A percentile compares a stretch with the other conserved stretches of the same genome.
These are phyloP conservation scores for Serendipita vermifera DNA, from an alignment of 768 basidiomycete species.

Conservation along the genomic window DNA sequence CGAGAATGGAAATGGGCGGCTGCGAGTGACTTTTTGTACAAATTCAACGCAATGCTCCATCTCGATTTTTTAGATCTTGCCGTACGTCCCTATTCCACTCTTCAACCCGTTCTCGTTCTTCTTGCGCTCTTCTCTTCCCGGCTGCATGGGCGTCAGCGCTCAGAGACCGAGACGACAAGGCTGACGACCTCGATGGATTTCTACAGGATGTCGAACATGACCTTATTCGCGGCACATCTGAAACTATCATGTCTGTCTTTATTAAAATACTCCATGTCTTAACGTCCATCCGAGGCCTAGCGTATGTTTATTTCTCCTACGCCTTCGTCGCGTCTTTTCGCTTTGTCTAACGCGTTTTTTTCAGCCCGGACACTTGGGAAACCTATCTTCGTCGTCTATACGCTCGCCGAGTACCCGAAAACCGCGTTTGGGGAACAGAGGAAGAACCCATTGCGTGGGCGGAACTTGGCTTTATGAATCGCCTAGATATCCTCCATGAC, in stretches of 20 bases:
- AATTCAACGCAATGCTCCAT: constrained; percentile 61
- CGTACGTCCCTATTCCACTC: constrained; percentile 32
- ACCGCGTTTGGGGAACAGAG: constrained; percentile 60
- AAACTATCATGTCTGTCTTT: constrained; percentile 3
- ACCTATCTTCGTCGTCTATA: constrained; percentile 65
- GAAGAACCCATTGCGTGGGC: constrained; percentile 12
- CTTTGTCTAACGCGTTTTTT: constrained; percentile 13
- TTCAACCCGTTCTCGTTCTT: too few species aligned
- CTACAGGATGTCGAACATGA: constrained; percentile 68
- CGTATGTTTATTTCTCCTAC: constrained; percentile 16
- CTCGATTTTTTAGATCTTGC: constrained; percentile 55
- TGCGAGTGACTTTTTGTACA: constrained; percentile 80
- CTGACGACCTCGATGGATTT: not conserved
- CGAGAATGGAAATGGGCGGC: constrained; percentile 89
- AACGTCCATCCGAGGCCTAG: constrained; percentile 13
- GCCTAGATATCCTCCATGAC: constrained; percentile 60
- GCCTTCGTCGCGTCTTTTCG: constrained; percentile 10
- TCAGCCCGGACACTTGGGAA: constrained; percentile 67
- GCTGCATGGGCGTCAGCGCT: too few species aligned
- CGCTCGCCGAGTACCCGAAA: constrained; percentile 51
- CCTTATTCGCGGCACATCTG: constrained; percentile 39
- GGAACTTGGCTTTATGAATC: constrained; percentile 50
- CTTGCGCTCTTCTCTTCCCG: too few species aligned
- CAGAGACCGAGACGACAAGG: constrained; percentile 5
- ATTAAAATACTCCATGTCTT: constrained; percentile 6